Base-by-base conservation (phyloP, 208 protist species). In the Trypanosoma mega region DNA sequence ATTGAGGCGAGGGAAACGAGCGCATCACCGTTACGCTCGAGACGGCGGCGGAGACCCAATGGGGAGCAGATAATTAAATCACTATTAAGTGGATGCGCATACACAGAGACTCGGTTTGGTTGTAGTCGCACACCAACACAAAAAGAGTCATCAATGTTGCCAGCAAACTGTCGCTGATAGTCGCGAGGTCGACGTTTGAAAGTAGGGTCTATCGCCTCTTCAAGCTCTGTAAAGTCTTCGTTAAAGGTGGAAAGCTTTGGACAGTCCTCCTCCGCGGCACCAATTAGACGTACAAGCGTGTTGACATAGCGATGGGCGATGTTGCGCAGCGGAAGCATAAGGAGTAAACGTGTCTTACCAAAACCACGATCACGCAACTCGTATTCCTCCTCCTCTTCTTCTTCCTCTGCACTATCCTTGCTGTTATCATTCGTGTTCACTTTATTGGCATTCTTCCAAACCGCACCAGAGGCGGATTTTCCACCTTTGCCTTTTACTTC, bases 131-230 rank as follows among this genome's bases (percentile, higher is more conserved):
- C 56, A 9, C 97, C 97, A 9, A 98, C 78, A 57, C 89, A 90
- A 78, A 98, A 99, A 46, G 82, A 71, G 72, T 99, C 97, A 63
- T 98, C 95, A 45, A 96, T 96, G 74, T 99, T 98, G 46, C 97
- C 97, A 31, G 87, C 76, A 53, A 99, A 98, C 60, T 91, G 76
- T 33, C 92, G 64, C 67, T 92, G 80, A 64, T 92, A 98, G 57
- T 98, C 95, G 14, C 72, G 72, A 34, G 92, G 82, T 31, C 95
- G 87, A 33, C 83, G 74, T 37, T 63, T 48, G 59, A 96, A 95
- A 26, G 90, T 93, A 7, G 80, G 75, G 56, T 97, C 91, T 30
- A 90, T 61, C 2, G 87, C 77, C 63, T 96, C 93, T 29, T 87
- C 80, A 21, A 97, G 68, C 48, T 97, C 90, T 0, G 72, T 85